Base-by-base conservation (phyloP, 805 yeast species). In the Candida coquimbonensis region DNA sequence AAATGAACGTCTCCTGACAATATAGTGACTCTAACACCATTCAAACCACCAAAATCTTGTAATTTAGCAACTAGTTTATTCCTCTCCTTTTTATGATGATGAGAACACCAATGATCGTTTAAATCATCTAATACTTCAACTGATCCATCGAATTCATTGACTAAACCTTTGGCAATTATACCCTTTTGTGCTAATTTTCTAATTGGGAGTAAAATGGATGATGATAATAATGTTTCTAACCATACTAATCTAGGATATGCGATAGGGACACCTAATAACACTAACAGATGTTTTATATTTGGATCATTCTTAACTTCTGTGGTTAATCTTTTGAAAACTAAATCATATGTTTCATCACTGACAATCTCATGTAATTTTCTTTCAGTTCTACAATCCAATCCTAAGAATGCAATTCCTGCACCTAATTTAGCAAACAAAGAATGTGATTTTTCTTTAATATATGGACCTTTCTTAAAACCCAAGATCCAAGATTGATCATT, bases 71-170 rank as follows among this genome's bases (percentile, higher is more conserved):
- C 67, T 36, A 91, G 70, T 53, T 62, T 60, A 63, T 91, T 91
- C 49, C 99, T 76, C 66, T 91, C 99, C 41, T 65, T 64, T 62
- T 91, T 93, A 67, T 91, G 99, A 61, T 82, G 77, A 48, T 74
- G 74, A 4, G 96, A 83, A 63, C 97, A 89, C 99, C 99, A 91
- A 67, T 91, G 98, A 62, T 91, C 99, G 59, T 89, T 83, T 64
- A 93, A 72, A 62, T 91, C 98, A 60, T 93, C 98, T 53, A 93
- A 73, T 14, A 91, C 78, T 65, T 91, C 98, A 7, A 91, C 81
- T 36, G 84, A 79, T 2, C 97, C 97, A 61, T 90, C 96, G 58
- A 90, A 91, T 54, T 87, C 93, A 60, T 93, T 91, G 25, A 88
- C 88, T 32, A 91, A 65, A 0, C 96, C 95, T 48, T 74, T 73